Conservation (phyloP, 2,329 filamentous ascomycete genomes). For the Fusarium sp. region DNA sequence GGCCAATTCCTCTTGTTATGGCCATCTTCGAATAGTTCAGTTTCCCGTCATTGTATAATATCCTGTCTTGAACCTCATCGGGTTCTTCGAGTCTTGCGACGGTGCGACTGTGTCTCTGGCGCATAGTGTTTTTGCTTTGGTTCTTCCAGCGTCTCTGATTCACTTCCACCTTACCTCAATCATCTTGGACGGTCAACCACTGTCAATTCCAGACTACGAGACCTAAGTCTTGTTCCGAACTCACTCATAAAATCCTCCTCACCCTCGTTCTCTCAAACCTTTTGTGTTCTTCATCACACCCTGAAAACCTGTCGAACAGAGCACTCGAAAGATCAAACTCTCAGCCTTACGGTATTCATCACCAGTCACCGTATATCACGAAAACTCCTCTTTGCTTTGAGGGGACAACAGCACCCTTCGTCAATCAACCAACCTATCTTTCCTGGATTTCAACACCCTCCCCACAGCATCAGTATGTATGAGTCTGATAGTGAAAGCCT, state of each 20-base stretch:
- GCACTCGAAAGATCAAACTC: conserved; percentile 12
- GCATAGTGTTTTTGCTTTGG: conserved; percentile 48
- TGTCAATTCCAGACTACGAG: conserved; percentile 42
- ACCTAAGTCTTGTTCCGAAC: conserved; percentile 28
- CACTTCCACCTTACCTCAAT: conserved; percentile 37
- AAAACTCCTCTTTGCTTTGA: conserved; percentile 20
- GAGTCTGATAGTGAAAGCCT: conserved; percentile 34
- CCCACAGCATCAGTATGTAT: conserved; percentile 41
- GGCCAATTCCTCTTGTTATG: conserved; percentile 48
- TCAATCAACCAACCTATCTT: conserved; percentile 10
- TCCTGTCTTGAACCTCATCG: conserved; percentile 35
- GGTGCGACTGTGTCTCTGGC: conserved; percentile 47
- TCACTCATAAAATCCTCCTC: conserved; percentile 28
- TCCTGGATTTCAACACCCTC: conserved; percentile 34
- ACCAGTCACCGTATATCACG: conserved; percentile 33
- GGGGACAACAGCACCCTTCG: conserved; percentile 43
- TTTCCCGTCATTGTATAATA: conserved; percentile 50
- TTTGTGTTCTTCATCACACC: conserved; percentile 12
- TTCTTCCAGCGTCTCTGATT: conserved; percentile 49
- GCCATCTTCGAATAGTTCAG: conserved; percentile 49
- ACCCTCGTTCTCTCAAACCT: conserved; percentile 32
- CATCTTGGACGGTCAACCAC: conserved; percentile 44
- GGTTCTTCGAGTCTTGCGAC: conserved; percentile 41
- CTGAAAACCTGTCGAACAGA: conserved; percentile 7
- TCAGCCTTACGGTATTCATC: conserved; percentile 20